phyloP scores from a whole-genome alignment of 768 basidiomycete species.

The Suillus occidentalis region DNA sequence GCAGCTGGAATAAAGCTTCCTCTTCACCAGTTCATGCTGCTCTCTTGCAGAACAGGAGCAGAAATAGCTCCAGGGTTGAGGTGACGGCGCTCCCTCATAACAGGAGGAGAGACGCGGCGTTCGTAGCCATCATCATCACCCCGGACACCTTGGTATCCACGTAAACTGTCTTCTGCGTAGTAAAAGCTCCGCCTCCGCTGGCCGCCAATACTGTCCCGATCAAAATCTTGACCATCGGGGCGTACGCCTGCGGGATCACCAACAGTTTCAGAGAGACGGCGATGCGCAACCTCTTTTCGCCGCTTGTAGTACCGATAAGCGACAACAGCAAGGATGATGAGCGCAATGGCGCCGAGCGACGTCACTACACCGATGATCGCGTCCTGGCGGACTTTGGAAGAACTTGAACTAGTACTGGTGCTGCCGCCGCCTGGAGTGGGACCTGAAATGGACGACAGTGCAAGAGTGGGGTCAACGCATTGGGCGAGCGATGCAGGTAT shows the following conservation, averaged over 20 bases:
- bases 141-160: conserved; percentile 49
- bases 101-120: conserved; percentile 25
- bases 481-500: conserved; percentile 58
- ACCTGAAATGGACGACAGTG: conserved; percentile 47
- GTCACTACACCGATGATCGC: conserved; percentile 91
- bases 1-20: not conserved
- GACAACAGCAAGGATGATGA: conserved; percentile 73
- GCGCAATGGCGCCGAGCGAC: conserved; percentile 75
- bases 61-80: conserved; percentile 66
- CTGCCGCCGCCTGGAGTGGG: conserved; percentile 31
- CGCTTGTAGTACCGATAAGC: conserved; percentile 67
- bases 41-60: conserved; percentile 75
- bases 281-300: conserved; percentile 67
- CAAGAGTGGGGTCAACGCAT: conserved; percentile 70
- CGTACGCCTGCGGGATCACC: conserved; percentile 40
- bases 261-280: conserved; percentile 61
- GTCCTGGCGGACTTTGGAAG: conserved; percentile 56
- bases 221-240: conserved; percentile 72
- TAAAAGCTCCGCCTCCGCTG: conserved; percentile 79
- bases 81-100: conserved; percentile 58
- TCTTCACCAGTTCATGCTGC: conserved; percentile 81
- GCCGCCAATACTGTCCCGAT: conserved; percentile 73
- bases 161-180: conserved; percentile 81
- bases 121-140: conserved; percentile 39
- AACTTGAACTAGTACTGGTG: conserved; percentile 25